These are phyloP conservation scores for Pseudogymnoascus sp. DNA, from an alignment of 2,329 filamentous ascomycete genomes.

Conservation along the genomic window DNA sequence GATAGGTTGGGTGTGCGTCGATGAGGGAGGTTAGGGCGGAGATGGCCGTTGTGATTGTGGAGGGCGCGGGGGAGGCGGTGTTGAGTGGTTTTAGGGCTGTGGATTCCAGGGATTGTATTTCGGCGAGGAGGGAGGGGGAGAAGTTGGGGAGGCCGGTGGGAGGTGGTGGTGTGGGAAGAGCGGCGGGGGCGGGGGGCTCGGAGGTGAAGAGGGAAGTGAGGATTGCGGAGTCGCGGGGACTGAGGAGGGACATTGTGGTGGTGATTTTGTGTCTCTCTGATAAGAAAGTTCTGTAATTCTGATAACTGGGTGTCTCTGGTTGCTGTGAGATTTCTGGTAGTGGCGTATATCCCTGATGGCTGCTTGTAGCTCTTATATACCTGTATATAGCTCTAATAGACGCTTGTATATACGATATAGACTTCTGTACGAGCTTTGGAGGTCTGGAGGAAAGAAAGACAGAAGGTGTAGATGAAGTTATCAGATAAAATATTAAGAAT, in stretches of 20 bases:
- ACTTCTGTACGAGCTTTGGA: background rate
- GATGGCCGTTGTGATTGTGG: slow-evolving; percentile 41
- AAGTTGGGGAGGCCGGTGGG: slow-evolving; percentile 44
- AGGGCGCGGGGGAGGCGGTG: slow-evolving; percentile 26
- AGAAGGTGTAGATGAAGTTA: background rate
- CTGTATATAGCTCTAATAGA: too few relatives aligned
- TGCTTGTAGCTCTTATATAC: too few relatives aligned
- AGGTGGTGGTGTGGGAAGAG: slow-evolving; percentile 42
- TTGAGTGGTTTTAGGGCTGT: slow-evolving; percentile 25
- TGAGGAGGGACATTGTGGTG: background rate
- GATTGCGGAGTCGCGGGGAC: slow-evolving; percentile 30
- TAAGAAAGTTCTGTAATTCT: background rate
- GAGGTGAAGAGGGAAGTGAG: slow-evolving; percentile 24
- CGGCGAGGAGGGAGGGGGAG: slow-evolving; percentile 47
- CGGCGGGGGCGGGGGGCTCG: slow-evolving; percentile 51
- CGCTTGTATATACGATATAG: background rate
- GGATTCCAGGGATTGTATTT: slow-evolving; percentile 44
- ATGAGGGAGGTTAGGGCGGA: slow-evolving; percentile 47
- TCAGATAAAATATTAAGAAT: background rate
- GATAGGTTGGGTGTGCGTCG: slow-evolving; percentile 52
- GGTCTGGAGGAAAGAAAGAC: background rate
- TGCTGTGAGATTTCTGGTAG: background rate
- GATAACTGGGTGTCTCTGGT: background rate
- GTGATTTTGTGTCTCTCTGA: background rate
- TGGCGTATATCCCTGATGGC: background rate